A percentile compares a stretch with the other conserved stretches of the same genome.
Evolutionary conservation across 345 rosid species (phyloP).

Genomic region (Salix brachista): DNA sequence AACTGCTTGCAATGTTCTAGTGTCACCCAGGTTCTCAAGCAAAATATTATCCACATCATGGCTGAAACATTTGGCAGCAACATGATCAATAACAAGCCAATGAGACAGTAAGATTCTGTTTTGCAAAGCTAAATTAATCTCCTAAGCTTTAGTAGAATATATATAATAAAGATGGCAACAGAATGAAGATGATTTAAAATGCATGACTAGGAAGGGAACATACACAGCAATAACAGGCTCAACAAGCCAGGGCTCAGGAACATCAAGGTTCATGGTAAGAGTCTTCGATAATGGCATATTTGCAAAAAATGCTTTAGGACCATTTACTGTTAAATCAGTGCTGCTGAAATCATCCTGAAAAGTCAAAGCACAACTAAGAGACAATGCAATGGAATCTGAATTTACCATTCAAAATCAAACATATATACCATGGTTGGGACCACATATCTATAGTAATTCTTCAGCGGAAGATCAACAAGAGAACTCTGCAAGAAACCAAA

Average conservation of each 20-base stretch:
- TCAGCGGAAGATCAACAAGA: constrained; percentile 93
- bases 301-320: constrained; percentile 92
- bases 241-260: constrained; percentile 99
- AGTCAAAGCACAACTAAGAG: constrained; percentile 25
- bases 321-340: constrained; percentile 59
- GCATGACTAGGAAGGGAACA: constrained; percentile 26
- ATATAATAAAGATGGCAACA: background rate
- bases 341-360: constrained; percentile 94
- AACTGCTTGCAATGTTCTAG: constrained; percentile 93
- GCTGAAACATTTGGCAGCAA: constrained; percentile 41
- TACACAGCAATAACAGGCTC: constrained; percentile 98
- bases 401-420: background rate
- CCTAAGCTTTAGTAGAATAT: background rate
- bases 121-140: background rate
- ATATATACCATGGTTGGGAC: constrained; percentile 69
- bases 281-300: constrained; percentile 98
- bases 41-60: constrained; percentile 96
- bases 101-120: background rate
- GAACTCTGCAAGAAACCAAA: constrained; percentile 69
- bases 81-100: constrained; percentile 20
- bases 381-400: constrained; percentile 20
- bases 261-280: constrained; percentile 99
- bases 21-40: constrained; percentile 97
- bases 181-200: constrained; percentile 3
- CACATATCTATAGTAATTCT: constrained; percentile 97